Percentiles rank a stretch among this genome's conserved stretches.
phyloP scores from a whole-genome alignment of 2,329 filamentous ascomycete genomes.

The Diaporthe longicolla region DNA sequence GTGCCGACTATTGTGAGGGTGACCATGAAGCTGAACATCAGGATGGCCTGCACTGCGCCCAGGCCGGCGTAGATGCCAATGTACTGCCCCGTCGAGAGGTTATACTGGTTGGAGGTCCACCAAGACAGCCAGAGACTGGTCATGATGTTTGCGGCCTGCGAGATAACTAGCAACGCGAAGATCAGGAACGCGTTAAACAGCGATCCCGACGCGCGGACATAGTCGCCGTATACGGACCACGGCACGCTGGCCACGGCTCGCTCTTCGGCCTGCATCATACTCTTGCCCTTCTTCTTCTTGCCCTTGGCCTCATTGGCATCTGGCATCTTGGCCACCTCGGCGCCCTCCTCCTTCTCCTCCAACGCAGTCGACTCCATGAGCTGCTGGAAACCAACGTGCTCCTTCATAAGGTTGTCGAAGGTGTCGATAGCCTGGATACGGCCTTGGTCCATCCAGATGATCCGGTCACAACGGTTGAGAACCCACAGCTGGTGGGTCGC shows the following conservation, averaged over 20 bases:
- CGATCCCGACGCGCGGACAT: slow-evolving; percentile 81
- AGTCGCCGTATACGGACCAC: slow-evolving; percentile 84
- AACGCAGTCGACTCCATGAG: slow-evolving; percentile 89
- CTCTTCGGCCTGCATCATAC: slow-evolving; percentile 80
- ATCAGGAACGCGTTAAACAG: slow-evolving; percentile 78
- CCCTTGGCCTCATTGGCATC: slow-evolving; percentile 55
- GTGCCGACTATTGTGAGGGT: slow-evolving; percentile 85
- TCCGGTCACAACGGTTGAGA: slow-evolving; percentile 75
- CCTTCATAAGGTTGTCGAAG: slow-evolving; percentile 73
- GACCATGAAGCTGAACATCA: slow-evolving; percentile 87
- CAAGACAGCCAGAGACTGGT: slow-evolving; percentile 94
- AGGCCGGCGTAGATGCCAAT: slow-evolving; percentile 81
- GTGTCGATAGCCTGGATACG: slow-evolving; percentile 73
- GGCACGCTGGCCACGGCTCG: slow-evolving; percentile 82
- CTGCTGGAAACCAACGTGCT: slow-evolving; percentile 79
- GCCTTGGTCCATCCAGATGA: slow-evolving; percentile 77
- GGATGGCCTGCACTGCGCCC: slow-evolving; percentile 76
- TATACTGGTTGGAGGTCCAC: slow-evolving; percentile 88
- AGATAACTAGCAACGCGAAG: slow-evolving; percentile 73
- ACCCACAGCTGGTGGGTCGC: slow-evolving; percentile 80
- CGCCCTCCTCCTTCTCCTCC: slow-evolving; percentile 73
- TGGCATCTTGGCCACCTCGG: slow-evolving; percentile 58
- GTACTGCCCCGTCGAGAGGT: slow-evolving; percentile 76
- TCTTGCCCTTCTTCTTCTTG: slow-evolving; percentile 69
- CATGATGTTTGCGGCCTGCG: slow-evolving; percentile 87